Base-by-base conservation (phyloP, 139 green algal genomes). In the Asterochloris erici region DNA sequence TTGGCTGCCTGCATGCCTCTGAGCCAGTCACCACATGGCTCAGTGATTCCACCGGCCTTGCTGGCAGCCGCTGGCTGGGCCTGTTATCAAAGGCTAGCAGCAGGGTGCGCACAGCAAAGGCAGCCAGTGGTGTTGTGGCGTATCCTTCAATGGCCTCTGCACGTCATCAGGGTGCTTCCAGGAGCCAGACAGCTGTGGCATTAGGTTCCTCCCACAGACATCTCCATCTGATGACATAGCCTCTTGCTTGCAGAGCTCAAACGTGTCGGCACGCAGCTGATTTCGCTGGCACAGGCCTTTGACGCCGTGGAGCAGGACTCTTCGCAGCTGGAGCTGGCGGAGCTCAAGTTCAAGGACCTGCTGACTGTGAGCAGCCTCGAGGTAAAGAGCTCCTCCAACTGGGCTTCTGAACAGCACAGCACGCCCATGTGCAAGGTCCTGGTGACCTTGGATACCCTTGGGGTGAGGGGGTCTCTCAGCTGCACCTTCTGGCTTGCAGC, bases 301-400 rank as follows among this genome's bases (percentile, higher is more conserved):
- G 90, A 94, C 63, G 27, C 77, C 4, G 84, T 88, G 64, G 15
- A 79, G 15, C 66, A 21, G 1, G 86, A 93, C 70, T 71, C 92
- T 28, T 62, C 84, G n/a, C 89, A 88, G 9, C 77, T 91, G 74
- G 82, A 86, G 12, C 76, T 82, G 14, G 90, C 90, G 9, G 81
- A 68, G 4, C 62, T 86, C 28, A 79, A 75, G 61, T 90, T 93
- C 71, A 26, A 79, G 21, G 74, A 77, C 68, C 81, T 92, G 54
- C 79, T 90, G 11, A 54, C 89, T 80, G 73, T 84, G 61, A 10
- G 61, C 17, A 54, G 63, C 23, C 16, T n/a, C 23, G 68, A 24
- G 24, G 14, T n/a, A 74, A 74, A 47, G 16, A 0, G 23, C 27
- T 54, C 0, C 73, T 54, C 28, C 17, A 23, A 60, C 17, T 0